Evolutionary conservation across 225 moss, liverwort and hornwort species (phyloP).

Genomic region (Pseudoscleropodium purum): DNA sequence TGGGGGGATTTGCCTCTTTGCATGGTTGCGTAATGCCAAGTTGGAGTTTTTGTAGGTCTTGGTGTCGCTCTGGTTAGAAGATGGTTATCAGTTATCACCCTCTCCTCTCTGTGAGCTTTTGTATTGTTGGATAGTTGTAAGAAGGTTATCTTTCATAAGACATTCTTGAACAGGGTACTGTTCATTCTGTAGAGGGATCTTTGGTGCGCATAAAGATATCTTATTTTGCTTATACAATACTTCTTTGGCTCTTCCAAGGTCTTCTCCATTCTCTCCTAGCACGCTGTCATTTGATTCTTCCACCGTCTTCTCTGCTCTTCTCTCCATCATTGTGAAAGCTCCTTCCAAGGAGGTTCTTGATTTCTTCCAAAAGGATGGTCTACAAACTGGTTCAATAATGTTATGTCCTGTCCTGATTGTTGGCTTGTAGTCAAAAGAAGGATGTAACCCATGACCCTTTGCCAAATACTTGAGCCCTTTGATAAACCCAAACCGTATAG

Average conservation of each 20-base stretch:
- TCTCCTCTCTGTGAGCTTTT: not conserved
- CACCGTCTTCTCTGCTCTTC: not conserved
- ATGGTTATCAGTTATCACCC: not conserved
- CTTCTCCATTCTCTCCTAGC: not conserved
- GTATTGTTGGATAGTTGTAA: not conserved
- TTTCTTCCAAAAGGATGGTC: not conserved
- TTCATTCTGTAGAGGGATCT: not conserved
- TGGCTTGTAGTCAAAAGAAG: not conserved
- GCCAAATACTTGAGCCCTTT: not conserved
- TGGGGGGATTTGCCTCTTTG: conserved; percentile 21
- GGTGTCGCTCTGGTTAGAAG: not conserved
- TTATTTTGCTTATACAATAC: not conserved
- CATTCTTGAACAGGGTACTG: not conserved
- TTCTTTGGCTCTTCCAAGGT: not conserved
- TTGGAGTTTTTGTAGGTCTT: too few species aligned
- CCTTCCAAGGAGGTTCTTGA: not conserved
- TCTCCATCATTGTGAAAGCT: not conserved
- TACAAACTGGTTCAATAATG: not conserved
- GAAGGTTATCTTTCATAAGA: not conserved
- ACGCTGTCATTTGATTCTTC: not conserved
- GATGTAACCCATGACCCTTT: not conserved
- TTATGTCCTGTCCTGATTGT: not conserved
- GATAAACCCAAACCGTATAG: not conserved
- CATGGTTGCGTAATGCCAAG: conserved; percentile 2
- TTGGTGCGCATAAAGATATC: not conserved